These are phyloP conservation scores for Areca catechu DNA, from an alignment of 176 grass and related monocot species.

Conservation along the genomic window DNA sequence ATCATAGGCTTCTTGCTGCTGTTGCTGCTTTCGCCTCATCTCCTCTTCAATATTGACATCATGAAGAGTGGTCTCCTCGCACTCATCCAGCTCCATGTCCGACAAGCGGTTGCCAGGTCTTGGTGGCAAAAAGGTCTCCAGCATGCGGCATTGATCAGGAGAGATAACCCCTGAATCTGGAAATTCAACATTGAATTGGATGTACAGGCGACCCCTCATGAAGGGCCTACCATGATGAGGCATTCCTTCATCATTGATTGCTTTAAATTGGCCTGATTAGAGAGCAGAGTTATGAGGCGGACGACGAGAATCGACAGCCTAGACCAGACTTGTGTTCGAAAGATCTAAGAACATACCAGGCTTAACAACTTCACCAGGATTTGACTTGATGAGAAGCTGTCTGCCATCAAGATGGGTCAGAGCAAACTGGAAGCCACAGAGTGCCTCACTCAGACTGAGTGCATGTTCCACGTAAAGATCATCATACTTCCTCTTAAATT, in stretches of 20 bases:
- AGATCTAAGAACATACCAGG: constrained; percentile 37
- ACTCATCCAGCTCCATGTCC: constrained; percentile 58
- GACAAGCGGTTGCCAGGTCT: constrained; percentile 32
- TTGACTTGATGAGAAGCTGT: constrained; percentile 83
- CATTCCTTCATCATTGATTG: constrained; percentile 94
- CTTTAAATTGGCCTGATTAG: constrained; percentile 65
- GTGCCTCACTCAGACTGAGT: constrained; percentile 73
- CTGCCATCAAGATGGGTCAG: constrained; percentile 81
- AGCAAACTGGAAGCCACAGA: constrained; percentile 88
- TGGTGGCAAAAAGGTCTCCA: constrained; percentile 56
- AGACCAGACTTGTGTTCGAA: too few species aligned
- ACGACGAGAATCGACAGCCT: too few species aligned
- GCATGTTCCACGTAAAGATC: constrained; percentile 68
- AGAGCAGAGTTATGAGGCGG: background rate
- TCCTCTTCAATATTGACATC: constrained; percentile 97
- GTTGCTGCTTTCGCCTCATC: constrained; percentile 68
- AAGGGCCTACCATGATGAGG: constrained; percentile 76
- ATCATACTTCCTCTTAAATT: constrained; percentile 82
- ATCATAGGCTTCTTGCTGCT: constrained; percentile 70
- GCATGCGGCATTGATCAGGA: constrained; percentile 34
- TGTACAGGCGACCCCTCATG: constrained; percentile 80
- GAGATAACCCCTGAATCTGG: constrained; percentile 46
- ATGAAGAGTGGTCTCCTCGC: constrained; percentile 72
- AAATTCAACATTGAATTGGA: constrained; percentile 82
- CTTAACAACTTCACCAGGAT: constrained; percentile 81